A percentile compares a stretch with the other conserved stretches of the same genome.
phyloP scores from a whole-genome alignment of 139 green algal species.

The Desmodesmus armatus region DNA sequence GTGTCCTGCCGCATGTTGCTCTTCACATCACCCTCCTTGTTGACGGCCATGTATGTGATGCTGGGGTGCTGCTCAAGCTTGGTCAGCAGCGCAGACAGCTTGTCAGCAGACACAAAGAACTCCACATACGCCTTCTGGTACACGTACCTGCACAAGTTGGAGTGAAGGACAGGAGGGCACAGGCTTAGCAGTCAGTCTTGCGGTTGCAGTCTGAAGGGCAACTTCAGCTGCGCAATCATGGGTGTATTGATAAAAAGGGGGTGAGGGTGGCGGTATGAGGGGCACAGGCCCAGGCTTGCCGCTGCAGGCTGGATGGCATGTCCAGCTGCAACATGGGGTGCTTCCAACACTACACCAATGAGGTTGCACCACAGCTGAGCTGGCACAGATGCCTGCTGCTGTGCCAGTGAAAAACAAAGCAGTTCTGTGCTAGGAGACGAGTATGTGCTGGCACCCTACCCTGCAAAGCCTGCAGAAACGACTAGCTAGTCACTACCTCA shows the following conservation, averaged over 20 bases:
- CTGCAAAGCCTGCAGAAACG: too few species aligned
- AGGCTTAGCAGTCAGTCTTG: not conserved
- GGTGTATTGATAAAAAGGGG: not conserved
- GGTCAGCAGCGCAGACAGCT: conserved; percentile 63
- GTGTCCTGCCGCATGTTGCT: conserved; percentile 60
- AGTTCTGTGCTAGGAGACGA: too few species aligned
- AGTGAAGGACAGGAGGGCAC: not conserved
- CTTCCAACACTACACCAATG: too few species aligned
- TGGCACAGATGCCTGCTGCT: too few species aligned
- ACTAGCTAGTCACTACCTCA: too few species aligned
- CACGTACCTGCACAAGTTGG: conserved; percentile 51
- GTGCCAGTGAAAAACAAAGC: too few species aligned
- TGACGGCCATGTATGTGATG: conserved; percentile 83
- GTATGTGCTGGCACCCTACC: too few species aligned
- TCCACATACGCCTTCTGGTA: conserved; percentile 93
- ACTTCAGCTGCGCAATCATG: not conserved
- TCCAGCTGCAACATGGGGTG: too few species aligned
- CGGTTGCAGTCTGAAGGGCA: not conserved
- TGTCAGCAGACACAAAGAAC: conserved; percentile 81
- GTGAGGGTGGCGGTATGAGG: too few species aligned
- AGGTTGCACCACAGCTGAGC: too few species aligned
- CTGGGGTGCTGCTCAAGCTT: conserved; percentile 52
- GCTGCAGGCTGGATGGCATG: too few species aligned
- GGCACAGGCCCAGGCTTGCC: too few species aligned
- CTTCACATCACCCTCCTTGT: conserved; percentile 61